Conservation (phyloP, 164 flowering plant genomes). For the Santalum album region DNA sequence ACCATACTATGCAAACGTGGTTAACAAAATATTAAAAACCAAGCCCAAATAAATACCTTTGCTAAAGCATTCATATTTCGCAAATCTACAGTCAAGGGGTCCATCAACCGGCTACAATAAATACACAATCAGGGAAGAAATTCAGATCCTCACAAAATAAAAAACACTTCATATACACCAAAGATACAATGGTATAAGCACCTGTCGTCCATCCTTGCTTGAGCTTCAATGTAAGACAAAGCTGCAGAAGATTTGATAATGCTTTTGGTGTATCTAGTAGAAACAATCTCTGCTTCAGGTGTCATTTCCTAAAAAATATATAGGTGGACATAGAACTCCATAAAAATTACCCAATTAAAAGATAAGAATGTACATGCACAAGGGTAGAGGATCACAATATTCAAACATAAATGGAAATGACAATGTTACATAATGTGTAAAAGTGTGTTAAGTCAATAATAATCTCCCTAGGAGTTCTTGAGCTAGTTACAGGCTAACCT, state of each 20-base stretch:
- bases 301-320: constrained; percentile 77
- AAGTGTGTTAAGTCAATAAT: too few species aligned
- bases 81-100: constrained; percentile 78
- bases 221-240: constrained; percentile 96
- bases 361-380: neutral
- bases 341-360: neutral
- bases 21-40: neutral
- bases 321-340: neutral
- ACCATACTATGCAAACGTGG: neutral
- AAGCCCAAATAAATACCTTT: constrained; percentile 43
- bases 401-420: neutral
- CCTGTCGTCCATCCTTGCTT: constrained; percentile 99
- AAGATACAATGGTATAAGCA: constrained; percentile 11
- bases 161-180: neutral
- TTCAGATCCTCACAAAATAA: neutral
- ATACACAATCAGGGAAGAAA: constrained; percentile 1
- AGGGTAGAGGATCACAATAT: neutral
- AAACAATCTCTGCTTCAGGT: constrained; percentile 82
- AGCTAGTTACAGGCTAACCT: too few species aligned
- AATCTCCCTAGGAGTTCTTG: too few species aligned
- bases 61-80: constrained; percentile 87
- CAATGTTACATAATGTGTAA: too few species aligned
- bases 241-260: constrained; percentile 94
- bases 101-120: constrained; percentile 73
- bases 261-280: constrained; percentile 86